Evolutionary conservation across 345 rosid species (phyloP), one percentile per base, ranked within the genome.

Genomic region (Citrus sp.): DNA sequence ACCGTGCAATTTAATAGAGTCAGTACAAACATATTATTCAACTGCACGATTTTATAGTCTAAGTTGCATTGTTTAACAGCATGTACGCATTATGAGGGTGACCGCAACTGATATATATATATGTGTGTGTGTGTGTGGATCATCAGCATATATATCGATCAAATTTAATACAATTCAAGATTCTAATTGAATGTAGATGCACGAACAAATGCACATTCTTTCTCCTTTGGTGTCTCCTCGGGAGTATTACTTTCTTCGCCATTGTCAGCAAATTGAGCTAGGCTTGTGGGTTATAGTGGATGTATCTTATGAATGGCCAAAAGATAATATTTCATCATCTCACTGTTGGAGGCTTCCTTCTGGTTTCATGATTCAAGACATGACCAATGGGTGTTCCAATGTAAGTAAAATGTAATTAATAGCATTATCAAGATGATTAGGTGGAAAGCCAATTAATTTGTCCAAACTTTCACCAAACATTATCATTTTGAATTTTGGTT

Each of bases 211-310:
- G 86, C 97, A 92, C 28, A 90, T 90, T 34, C 87, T 89, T 34
- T 94, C 98, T 3, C 97, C 96, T 0, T 49, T 91, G 58, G 98
- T 94, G 76, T 82, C 97, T 35, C 71, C 89, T 40, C 83, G 98
- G 32, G 94, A 91, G 27, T 87, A 89, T 77, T 74, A 74, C 85
- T 82, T 94, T 71, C 86, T 92, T 56, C 90, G 97, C 38, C 81
- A 82, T 24, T 91, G 96, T 74, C 93, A 86, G 74, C 77, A 87
- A 77, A 77, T 85, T 21, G 88, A 84, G 28, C 21, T 56, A 22
- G 93, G 93, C 27, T 12, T 77, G n/a, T 94, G 98, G 97, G 87
- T 87, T 67, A 38, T 94, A 10, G 89, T 64, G 18, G 92, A 94
- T 76, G 89, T 92, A 10, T 94, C 97, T 38, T 82, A 86, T 38